phyloP scores from a whole-genome alignment of 805 yeast genomes.

The Lipomyces chichibuensis region DNA sequence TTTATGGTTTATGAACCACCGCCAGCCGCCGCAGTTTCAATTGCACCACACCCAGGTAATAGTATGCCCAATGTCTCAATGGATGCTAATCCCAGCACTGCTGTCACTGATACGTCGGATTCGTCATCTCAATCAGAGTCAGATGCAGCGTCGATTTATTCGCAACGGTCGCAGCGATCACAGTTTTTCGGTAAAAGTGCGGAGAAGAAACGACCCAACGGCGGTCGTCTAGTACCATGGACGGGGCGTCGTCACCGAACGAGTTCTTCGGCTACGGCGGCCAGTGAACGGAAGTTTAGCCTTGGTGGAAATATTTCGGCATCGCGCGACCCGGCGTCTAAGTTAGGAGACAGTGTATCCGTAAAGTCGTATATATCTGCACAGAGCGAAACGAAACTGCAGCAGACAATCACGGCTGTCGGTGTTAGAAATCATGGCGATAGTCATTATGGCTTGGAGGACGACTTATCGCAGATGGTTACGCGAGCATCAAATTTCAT shows the following conservation, averaged over 20 bases:
- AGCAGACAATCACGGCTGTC: background rate
- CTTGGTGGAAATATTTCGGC: background rate
- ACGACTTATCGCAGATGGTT: conserved; percentile 62
- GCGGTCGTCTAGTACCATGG: background rate
- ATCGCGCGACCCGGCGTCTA: conserved; percentile 3
- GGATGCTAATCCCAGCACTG: background rate
- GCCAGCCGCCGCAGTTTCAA: background rate
- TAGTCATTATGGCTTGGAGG: conserved; percentile 14
- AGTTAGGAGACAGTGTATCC: conserved; percentile 23
- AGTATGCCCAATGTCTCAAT: background rate
- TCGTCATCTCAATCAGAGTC: conserved; percentile 1
- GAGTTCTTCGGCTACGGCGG: background rate
- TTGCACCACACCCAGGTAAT: background rate
- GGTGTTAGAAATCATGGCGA: background rate
- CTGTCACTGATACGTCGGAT: conserved; percentile 7
- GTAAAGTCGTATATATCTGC: conserved; percentile 18
- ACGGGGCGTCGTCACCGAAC: background rate
- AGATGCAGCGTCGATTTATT: conserved; percentile 4
- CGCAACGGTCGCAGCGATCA: background rate
- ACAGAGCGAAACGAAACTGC: conserved; percentile 11
- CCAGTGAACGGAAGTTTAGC: background rate
- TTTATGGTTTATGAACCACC: conserved; percentile 28
- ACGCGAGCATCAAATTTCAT: conserved; percentile 71
- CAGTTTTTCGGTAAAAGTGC: background rate
- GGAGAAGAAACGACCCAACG: background rate